Conservation (phyloP, 108 stramenopile species). For the Fragilaria radians region DNA sequence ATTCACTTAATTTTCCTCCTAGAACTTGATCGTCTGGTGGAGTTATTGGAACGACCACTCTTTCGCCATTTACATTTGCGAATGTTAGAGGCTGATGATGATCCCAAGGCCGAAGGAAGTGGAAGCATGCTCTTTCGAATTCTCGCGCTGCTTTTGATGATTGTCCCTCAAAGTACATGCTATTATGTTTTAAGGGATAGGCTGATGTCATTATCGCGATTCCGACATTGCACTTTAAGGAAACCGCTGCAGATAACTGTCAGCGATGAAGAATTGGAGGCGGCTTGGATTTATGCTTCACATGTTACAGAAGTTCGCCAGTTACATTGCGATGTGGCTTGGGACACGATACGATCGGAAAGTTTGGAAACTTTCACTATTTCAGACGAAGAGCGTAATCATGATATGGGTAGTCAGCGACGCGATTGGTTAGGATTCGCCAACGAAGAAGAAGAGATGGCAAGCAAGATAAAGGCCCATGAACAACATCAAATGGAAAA, state of each 20-base stretch:
- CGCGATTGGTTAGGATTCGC: constrained; percentile 66
- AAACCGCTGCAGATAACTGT: not conserved
- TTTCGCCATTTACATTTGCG: constrained; percentile 81
- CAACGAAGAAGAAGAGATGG: constrained; percentile 48
- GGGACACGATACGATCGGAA: constrained; percentile 73
- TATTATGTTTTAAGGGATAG: constrained; percentile 69
- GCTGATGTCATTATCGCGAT: constrained; percentile 56
- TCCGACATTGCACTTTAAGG: constrained; percentile 57
- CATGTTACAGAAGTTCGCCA: constrained; percentile 49
- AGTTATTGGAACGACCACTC: constrained; percentile 76
- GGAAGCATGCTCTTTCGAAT: constrained; percentile 79
- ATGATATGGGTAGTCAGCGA: constrained; percentile 39
- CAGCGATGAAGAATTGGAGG: constrained; percentile 2
- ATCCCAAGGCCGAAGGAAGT: constrained; percentile 64
- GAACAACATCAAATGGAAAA: constrained; percentile 12
- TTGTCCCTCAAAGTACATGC: constrained; percentile 76
- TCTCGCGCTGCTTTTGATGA: constrained; percentile 67
- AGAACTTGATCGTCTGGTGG: constrained; percentile 75
- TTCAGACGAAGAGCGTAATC: constrained; percentile 18
- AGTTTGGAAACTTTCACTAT: constrained; percentile 44
- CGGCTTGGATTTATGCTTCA: constrained; percentile 51
- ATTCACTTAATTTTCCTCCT: constrained; percentile 68
- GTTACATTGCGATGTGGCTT: constrained; percentile 66
- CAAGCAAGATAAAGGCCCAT: constrained; percentile 26
- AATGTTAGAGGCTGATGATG: constrained; percentile 71